Percentiles rank a stretch among this genome's conserved stretches.
These are phyloP conservation scores for Scolecobasidium constrictum DNA, from an alignment of 2,329 filamentous ascomycete species.

Conservation along the genomic window DNA sequence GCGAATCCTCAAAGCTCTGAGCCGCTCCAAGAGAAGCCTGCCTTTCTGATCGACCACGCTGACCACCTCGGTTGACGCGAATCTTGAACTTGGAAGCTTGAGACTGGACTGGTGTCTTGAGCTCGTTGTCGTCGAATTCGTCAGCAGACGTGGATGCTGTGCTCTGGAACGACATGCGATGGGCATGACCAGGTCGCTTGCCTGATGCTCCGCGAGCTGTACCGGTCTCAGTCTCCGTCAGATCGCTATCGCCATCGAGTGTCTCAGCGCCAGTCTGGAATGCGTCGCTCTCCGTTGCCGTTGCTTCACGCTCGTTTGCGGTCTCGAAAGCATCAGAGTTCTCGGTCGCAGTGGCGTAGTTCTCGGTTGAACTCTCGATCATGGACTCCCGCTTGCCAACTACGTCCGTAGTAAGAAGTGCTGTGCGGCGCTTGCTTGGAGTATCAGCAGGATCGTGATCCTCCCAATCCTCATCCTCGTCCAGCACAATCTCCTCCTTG, in stretches of 20 bases:
- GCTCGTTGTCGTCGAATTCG: slow-evolving; percentile 51
- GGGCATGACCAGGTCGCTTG: slow-evolving; percentile 16
- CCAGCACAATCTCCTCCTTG: slow-evolving; percentile 66
- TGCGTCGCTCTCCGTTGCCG: slow-evolving; percentile 76
- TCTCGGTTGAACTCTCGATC: slow-evolving; percentile 45
- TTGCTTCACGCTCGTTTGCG: slow-evolving; percentile 67
- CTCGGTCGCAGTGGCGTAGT: slow-evolving; percentile 76
- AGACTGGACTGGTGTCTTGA: slow-evolving; percentile 53
- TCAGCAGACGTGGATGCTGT: slow-evolving; percentile 79
- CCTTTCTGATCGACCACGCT: slow-evolving; percentile 25
- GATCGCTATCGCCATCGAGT: slow-evolving; percentile 57
- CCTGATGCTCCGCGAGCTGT: slow-evolving; percentile 20
- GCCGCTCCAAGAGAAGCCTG: slow-evolving; percentile 26
- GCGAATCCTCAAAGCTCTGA: slow-evolving; percentile 47
- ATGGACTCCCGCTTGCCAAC: slow-evolving; percentile 19
- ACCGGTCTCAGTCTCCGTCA: slow-evolving; percentile 70
- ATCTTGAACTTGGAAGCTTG: slow-evolving; percentile 61
- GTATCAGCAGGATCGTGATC: slow-evolving; percentile 57
- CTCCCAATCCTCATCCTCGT: slow-evolving; percentile 76
- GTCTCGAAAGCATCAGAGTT: slow-evolving; percentile 55
- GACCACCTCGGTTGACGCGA: slow-evolving; percentile 53
- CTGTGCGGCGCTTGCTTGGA: slow-evolving; percentile 36
- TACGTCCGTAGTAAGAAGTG: slow-evolving; percentile 21
- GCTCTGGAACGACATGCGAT: slow-evolving; percentile 65
- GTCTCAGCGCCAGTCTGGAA: slow-evolving; percentile 89